These are phyloP conservation scores for Ambrosia trifida DNA, from an alignment of 129 eudicot genomes.

Conservation along the genomic window DNA sequence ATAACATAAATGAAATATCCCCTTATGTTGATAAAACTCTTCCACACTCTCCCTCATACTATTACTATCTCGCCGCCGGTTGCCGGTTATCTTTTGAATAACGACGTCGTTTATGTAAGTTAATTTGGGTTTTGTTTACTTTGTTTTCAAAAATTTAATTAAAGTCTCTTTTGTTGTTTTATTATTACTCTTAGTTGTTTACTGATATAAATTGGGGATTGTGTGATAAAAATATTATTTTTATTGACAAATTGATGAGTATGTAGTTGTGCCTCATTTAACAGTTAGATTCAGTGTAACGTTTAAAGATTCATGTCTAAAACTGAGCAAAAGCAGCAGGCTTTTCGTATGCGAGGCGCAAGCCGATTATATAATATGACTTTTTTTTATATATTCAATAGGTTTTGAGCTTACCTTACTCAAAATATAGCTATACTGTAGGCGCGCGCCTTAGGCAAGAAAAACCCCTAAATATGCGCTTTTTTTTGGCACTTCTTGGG, in stretches of 20 bases:
- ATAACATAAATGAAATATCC: constrained; percentile 1
- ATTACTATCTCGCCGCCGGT: constrained; percentile 24
- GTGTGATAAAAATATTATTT: not conserved
- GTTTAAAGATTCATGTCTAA: too few relatives aligned
- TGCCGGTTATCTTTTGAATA: not conserved
- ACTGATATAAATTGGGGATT: constrained; percentile 2
- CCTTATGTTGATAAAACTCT: not conserved
- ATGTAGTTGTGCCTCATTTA: not conserved
- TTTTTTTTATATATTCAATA: too few relatives aligned
- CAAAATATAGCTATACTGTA: too few relatives aligned
- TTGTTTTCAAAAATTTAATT: not conserved
- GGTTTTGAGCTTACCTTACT: too few relatives aligned
- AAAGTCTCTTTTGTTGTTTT: not conserved
- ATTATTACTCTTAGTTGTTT: not conserved
- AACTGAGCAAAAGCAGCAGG: too few relatives aligned
- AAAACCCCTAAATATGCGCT: too few relatives aligned
- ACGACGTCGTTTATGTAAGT: not conserved
- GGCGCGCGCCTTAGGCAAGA: too few relatives aligned
- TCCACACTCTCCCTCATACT: not conserved
- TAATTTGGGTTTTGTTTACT: not conserved
- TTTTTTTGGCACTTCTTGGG: too few relatives aligned
- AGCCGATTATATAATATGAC: too few relatives aligned
- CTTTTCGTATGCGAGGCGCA: too few relatives aligned
- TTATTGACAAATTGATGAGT: not conserved
- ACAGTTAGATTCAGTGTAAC: not conserved